Conservation (phyloP, 345 rosid species). For the Draba incana region DNA sequence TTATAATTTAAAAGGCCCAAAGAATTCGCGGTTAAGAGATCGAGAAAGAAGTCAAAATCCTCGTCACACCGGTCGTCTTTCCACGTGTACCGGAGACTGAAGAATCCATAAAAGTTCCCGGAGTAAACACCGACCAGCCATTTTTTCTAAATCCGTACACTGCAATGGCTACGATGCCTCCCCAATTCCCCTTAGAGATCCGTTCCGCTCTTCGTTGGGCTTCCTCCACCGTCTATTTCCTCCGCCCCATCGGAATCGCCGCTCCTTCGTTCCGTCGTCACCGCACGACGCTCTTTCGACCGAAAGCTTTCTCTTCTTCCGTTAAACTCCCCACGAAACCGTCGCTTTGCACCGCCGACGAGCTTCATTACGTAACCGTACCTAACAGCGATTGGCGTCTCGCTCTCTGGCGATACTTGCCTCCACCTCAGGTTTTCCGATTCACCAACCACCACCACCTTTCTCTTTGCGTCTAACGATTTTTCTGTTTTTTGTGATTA, state of each 20-base stretch:
- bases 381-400: constrained; percentile 79
- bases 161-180: constrained; percentile 40
- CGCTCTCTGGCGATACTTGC: constrained; percentile 92
- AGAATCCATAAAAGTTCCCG: constrained; percentile 4
- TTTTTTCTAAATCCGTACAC: constrained; percentile 21
- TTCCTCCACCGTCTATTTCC: constrained; percentile 44
- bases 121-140: constrained; percentile 1
- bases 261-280: constrained; percentile 29
- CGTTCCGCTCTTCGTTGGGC: constrained; percentile 56
- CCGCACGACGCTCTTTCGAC: constrained; percentile 26
- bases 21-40: constrained; percentile 15
- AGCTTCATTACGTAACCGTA: constrained; percentile 82
- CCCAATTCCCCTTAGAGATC: constrained; percentile 52
- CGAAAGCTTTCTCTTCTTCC: constrained; percentile 42
- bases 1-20: constrained; percentile 28
- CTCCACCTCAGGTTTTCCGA: constrained; percentile 47
- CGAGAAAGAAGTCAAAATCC: not conserved
- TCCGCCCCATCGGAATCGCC: constrained; percentile 22
- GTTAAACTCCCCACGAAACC: constrained; percentile 58
- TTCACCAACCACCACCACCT: constrained; percentile 13
- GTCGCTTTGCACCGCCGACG: constrained; percentile 86
- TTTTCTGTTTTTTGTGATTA: not conserved
- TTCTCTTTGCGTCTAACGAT: constrained; percentile 6
- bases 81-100: constrained; percentile 37
- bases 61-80: constrained; percentile 32